Evolutionary conservation across 2,329 filamentous ascomycete species (phyloP).

Genomic region (Nigrospora sphaerica): DNA sequence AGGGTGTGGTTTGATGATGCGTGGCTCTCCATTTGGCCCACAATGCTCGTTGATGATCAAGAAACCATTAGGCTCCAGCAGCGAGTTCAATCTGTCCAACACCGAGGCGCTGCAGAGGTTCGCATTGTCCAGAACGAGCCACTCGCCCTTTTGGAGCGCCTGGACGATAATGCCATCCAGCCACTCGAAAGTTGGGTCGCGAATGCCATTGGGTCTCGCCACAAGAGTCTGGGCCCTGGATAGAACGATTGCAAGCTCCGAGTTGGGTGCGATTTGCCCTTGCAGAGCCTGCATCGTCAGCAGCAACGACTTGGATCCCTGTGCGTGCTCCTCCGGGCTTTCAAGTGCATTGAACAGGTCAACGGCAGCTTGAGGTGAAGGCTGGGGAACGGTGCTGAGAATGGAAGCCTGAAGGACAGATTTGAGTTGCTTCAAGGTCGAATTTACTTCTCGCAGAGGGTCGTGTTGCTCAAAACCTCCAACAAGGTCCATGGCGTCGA

Average conservation of each 20-base stretch:
- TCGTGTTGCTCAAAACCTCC: constrained; percentile 96
- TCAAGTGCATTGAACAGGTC: constrained; percentile 44
- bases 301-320: constrained; percentile 29
- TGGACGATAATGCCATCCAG: constrained; percentile 87
- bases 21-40: constrained; percentile 70
- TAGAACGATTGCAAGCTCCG: constrained; percentile 39
- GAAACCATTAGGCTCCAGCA: constrained; percentile 83
- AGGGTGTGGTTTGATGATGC: constrained; percentile 72
- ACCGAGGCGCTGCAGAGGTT: constrained; percentile 95
- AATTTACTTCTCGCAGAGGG: constrained; percentile 63
- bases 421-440: constrained; percentile 37
- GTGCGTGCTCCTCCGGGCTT: constrained; percentile 27
- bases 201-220: constrained; percentile 46
- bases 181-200: constrained; percentile 88
- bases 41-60: constrained; percentile 93
- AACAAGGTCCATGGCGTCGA: constrained; percentile 94
- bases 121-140: constrained; percentile 94
- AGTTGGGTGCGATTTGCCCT: constrained; percentile 31
- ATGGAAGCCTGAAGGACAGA: constrained; percentile 39
- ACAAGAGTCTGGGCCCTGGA: constrained; percentile 42
- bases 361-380: constrained; percentile 39
- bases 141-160: constrained; percentile 77
- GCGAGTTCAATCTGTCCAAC: constrained; percentile 85
- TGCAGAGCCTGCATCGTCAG: constrained; percentile 31
- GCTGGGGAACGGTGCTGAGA: constrained; percentile 38